These are phyloP conservation scores for Metschnikowia kofuensis DNA, from an alignment of 805 yeast species.

Conservation along the genomic window DNA sequence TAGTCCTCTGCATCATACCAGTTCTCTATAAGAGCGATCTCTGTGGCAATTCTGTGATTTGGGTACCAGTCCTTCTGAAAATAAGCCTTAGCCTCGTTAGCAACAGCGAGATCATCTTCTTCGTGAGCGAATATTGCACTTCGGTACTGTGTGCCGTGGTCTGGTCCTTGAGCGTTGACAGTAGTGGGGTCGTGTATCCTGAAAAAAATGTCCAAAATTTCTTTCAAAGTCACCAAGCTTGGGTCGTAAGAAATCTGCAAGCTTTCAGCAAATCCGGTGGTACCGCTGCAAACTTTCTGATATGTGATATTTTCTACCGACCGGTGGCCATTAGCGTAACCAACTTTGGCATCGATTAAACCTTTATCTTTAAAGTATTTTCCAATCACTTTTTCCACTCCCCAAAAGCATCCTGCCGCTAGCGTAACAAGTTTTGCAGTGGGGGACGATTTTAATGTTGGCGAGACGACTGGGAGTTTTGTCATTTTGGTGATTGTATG, in stretches of 20 bases:
- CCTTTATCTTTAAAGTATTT: constrained; percentile 66
- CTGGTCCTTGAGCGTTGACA: constrained; percentile 79
- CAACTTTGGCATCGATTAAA: constrained; percentile 75
- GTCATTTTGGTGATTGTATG: neutral
- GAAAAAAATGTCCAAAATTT: constrained; percentile 79
- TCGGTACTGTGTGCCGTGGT: constrained; percentile 85
- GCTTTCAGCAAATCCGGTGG: constrained; percentile 78
- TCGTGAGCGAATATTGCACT: constrained; percentile 71
- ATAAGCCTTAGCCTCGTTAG: constrained; percentile 45
- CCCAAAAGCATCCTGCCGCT: constrained; percentile 80
- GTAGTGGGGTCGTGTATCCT: constrained; percentile 95
- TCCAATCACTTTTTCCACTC: constrained; percentile 78
- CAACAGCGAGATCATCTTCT: constrained; percentile 46
- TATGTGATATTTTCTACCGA: constrained; percentile 44
- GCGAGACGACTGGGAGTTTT: constrained; percentile 23
- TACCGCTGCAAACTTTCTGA: constrained; percentile 69
- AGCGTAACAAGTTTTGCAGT: constrained; percentile 38
- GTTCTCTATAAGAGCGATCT: constrained; percentile 59
- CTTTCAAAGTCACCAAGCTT: constrained; percentile 49
- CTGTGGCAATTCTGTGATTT: constrained; percentile 64
- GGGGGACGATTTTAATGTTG: constrained; percentile 32
- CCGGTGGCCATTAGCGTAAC: constrained; percentile 85
- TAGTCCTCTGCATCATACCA: constrained; percentile 96
- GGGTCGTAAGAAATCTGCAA: constrained; percentile 85
- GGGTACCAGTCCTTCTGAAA: constrained; percentile 76